Evolutionary conservation across 2,329 filamentous ascomycete genomes (phyloP).

Genomic region (Teratosphaeria gauchensis): DNA sequence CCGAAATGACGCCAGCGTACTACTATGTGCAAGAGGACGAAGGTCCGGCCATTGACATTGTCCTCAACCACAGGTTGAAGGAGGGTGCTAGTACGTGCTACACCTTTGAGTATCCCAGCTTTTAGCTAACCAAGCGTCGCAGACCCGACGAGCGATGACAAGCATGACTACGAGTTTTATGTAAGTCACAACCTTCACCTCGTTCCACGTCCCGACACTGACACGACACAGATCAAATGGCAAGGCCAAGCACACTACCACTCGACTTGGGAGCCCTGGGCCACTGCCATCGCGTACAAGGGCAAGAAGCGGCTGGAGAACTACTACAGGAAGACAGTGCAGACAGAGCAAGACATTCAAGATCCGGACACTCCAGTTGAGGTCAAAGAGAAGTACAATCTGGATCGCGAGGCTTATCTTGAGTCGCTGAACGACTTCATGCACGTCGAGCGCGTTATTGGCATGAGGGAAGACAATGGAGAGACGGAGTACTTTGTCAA

Average conservation of each 20-base stretch:
- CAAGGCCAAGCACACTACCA: conserved; percentile 91
- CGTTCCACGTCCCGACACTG: conserved; percentile 6
- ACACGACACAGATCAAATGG: conserved; percentile 72
- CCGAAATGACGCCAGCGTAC: conserved; percentile 57
- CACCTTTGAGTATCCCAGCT: neutral
- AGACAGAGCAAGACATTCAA: conserved; percentile 68
- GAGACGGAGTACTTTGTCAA: conserved; percentile 88
- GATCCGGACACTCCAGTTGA: conserved; percentile 69
- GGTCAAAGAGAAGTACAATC: conserved; percentile 83
- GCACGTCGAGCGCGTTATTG: conserved; percentile 87
- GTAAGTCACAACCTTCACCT: conserved; percentile 25
- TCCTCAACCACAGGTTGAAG: conserved; percentile 75
- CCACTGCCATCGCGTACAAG: conserved; percentile 63
- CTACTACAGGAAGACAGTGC: conserved; percentile 77
- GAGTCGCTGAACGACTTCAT: conserved; percentile 85
- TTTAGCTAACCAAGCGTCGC: neutral
- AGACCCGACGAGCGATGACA: conserved; percentile 33
- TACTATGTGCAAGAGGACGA: conserved; percentile 63
- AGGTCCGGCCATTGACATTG: conserved; percentile 82
- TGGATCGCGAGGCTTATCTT: conserved; percentile 86
- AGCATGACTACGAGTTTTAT: conserved; percentile 78
- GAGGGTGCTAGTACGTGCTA: conserved; percentile 43
- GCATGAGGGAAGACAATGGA: conserved; percentile 67
- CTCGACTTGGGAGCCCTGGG: conserved; percentile 84
- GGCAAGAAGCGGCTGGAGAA: conserved; percentile 88